These are phyloP conservation scores for Blastocladiella emersonii DNA, from an alignment of 371 early-diverging fungal species.

Conservation along the genomic window DNA sequence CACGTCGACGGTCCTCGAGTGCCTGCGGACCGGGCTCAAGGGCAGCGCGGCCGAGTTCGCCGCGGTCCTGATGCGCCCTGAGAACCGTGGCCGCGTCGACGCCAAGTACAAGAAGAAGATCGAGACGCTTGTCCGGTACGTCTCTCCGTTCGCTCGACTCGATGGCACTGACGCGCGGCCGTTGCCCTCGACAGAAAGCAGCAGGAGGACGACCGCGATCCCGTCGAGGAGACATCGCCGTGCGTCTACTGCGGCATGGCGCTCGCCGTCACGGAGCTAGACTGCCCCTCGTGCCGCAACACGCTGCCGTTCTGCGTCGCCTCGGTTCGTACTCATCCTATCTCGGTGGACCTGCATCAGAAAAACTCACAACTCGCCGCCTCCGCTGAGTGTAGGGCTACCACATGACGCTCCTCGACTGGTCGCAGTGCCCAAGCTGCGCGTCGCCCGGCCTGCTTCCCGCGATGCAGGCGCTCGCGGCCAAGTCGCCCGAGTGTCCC, in stretches of 20 bases:
- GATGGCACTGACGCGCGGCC: not conserved
- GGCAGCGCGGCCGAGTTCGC: constrained; percentile 30
- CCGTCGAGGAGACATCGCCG: constrained; percentile 17
- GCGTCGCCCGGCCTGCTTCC: constrained; percentile 25
- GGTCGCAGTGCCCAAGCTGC: constrained; percentile 31
- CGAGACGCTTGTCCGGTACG: constrained; percentile 32
- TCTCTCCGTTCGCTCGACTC: not conserved
- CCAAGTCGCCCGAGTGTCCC: constrained; percentile 21
- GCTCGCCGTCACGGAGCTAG: constrained; percentile 24
- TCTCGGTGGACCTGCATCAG: no score
- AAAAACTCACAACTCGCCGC: not conserved
- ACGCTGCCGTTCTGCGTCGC: constrained; percentile 38
- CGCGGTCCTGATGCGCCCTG: constrained; percentile 35
- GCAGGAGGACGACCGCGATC: constrained; percentile 10
- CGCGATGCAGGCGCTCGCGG: constrained; percentile 16
- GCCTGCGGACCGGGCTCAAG: constrained; percentile 26
- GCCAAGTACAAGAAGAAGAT: constrained; percentile 35
- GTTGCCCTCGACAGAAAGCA: constrained; percentile 1
- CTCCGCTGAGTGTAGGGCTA: constrained; percentile 17
- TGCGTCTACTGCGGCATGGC: constrained; percentile 28
- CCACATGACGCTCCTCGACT: constrained; percentile 29
- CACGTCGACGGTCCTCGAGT: constrained; percentile 42
- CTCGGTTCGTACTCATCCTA: constrained; percentile 11
- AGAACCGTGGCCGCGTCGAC: constrained; percentile 28
- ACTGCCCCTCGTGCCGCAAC: constrained; percentile 34